Evolutionary conservation across 345 rosid species (phyloP), one percentile per base, ranked within the genome.

Genomic region (Raphanus raphanistrum): DNA sequence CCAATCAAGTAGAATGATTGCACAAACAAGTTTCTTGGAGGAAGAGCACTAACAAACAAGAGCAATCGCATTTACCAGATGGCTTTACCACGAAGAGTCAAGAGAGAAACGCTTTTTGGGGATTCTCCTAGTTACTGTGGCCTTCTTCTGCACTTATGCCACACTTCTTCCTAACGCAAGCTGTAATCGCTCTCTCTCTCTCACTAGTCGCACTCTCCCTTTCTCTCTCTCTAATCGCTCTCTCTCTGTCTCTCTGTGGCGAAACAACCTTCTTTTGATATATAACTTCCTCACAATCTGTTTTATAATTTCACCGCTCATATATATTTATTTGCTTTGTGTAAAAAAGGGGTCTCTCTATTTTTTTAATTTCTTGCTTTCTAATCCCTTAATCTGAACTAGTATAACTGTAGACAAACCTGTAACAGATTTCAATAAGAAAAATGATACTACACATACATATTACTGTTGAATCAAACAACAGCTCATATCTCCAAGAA

Each of bases 31-130:
- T 10, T 26, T 67, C 64, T 55, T 48, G 6, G 52, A 32, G 52
- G 63, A 70, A 77, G 26, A 77, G 55, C 45, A 77, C 58, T 21
- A 21, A 21, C 21, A 54, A 7, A 71, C 58, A 52, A 16, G 28
- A 78, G 17, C 73, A 79, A 68, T 62, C 78, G 82, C 77, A 33
- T 68, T 68, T 50, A 79, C 77, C 82, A 66, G 69, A 71, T 28
- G 31, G 29, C 48, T 4, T 32, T 4, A 36, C 48, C 48, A 11
- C 48, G 4, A 41, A 41, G 48, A 41, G 12, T 45, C 16, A 1
- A 41, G 9, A 57, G 54, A 67, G 62, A 31, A 67, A 66, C 60
- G 2, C 62, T 68, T 5, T 17, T 59, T 58, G 66, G 72, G 72
- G 74, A 43, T 79, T 48, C 68, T 70, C 65, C 33, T 8, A 73